Percentiles rank a stretch among this genome's conserved stretches.
These are phyloP conservation scores for Aegilops speltoides DNA, from an alignment of 176 grass and related monocot species.

Conservation along the genomic window DNA sequence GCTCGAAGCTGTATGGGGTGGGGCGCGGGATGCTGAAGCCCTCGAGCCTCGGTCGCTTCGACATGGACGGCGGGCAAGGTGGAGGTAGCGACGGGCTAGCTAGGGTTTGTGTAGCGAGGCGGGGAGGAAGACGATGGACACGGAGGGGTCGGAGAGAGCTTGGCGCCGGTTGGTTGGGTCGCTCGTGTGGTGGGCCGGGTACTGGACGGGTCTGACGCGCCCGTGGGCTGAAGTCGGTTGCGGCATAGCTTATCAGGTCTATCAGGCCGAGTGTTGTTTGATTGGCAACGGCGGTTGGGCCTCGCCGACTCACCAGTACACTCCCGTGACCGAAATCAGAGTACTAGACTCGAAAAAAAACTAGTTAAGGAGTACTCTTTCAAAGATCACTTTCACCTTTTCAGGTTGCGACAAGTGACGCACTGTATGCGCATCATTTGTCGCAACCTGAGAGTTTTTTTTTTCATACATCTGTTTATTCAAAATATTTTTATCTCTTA, in stretches of 20 bases:
- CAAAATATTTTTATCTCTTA: too few relatives aligned
- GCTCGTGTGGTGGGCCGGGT: slow-evolving; percentile 22
- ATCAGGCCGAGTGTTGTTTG: neutral
- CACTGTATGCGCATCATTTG: too few relatives aligned
- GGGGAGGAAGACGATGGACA: slow-evolving; percentile 18
- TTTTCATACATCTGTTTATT: too few relatives aligned
- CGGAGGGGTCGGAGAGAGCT: slow-evolving; percentile 5
- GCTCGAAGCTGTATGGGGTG: slow-evolving; percentile 85
- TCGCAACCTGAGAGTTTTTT: too few relatives aligned
- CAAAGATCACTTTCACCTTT: too few relatives aligned
- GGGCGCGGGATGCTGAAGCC: slow-evolving; percentile 82
- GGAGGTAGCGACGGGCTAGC: neutral
- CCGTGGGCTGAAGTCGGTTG: neutral
- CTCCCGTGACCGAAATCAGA: too few relatives aligned
- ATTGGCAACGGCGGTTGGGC: neutral
- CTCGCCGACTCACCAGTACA: neutral
- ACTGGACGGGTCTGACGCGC: neutral
- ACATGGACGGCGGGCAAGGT: slow-evolving; percentile 44
- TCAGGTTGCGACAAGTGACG: too few relatives aligned
- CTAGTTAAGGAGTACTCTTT: too few relatives aligned
- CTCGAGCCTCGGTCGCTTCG: slow-evolving; percentile 84
- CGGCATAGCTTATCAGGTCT: neutral
- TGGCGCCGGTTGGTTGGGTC: slow-evolving; percentile 24
- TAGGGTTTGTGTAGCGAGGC: slow-evolving; percentile 38
- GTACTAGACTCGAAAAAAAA: too few relatives aligned